phyloP scores from a whole-genome alignment of 306 rosid species.

The Mimosa bimucronata region DNA sequence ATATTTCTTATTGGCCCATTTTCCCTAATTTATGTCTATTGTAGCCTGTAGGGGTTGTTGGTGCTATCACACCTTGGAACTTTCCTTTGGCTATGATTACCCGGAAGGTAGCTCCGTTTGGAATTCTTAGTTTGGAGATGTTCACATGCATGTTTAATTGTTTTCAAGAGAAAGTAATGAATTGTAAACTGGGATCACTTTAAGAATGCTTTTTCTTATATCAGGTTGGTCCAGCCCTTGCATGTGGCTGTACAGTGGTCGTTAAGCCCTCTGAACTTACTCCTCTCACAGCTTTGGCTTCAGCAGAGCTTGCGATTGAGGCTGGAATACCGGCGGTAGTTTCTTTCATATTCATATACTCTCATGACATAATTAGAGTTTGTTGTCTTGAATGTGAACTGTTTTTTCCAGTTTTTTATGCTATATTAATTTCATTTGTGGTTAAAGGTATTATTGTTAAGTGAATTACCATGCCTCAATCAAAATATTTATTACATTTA shows the following conservation, averaged over 20 bases:
- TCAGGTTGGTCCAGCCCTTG: conserved; percentile 99
- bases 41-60: conserved; percentile 99
- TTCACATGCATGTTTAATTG: conserved; percentile 30
- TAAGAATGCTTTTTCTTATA: conserved; percentile 31
- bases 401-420: not conserved
- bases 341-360: conserved; percentile 35
- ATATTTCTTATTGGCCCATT: conserved; percentile 5
- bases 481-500: not conserved
- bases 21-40: conserved; percentile 27
- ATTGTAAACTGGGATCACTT: not conserved
- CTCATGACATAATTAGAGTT: not conserved
- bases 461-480: not conserved
- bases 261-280: conserved; percentile 97
- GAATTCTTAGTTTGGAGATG: conserved; percentile 31
- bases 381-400: not conserved
- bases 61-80: conserved; percentile 94
- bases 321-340: conserved; percentile 97
- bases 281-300: conserved; percentile 97
- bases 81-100: conserved; percentile 98
- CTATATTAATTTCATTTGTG: conserved; percentile 5
- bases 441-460: not conserved
- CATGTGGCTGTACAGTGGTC: conserved; percentile 94
- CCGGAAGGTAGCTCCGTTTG: conserved; percentile 65
- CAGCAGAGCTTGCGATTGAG: conserved; percentile 91
- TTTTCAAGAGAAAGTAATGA: conserved; percentile 21